Evolutionary conservation across 2,329 filamentous ascomycete species (phyloP).

Genomic region (Fusarium pseudoanthophilum): DNA sequence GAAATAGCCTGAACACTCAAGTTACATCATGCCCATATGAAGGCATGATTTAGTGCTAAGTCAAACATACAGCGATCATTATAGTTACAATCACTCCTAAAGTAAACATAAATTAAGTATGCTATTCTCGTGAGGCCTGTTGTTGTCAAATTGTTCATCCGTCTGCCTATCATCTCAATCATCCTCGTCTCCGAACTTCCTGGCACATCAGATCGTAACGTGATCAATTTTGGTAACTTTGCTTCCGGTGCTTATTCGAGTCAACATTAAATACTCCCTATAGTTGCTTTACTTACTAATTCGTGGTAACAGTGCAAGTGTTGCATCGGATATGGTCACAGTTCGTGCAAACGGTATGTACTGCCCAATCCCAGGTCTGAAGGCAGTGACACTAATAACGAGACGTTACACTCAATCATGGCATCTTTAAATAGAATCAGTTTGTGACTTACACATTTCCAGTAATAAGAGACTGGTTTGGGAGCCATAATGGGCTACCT

Average conservation of each 20-base stretch:
- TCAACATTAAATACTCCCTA: not conserved
- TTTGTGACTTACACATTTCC: slow-evolving; percentile 1
- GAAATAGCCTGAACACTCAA: too few relatives aligned
- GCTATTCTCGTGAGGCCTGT: not conserved
- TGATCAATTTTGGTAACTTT: not conserved
- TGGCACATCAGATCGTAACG: not conserved
- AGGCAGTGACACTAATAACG: not conserved
- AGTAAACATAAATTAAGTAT: not conserved
- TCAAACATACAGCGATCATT: not conserved
- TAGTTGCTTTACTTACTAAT: not conserved
- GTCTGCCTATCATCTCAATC: not conserved
- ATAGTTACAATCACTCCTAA: not conserved
- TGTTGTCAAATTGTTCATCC: not conserved
- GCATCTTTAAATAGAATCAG: rapidly evolving
- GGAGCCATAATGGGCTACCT: not conserved
- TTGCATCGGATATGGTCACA: slow-evolving; percentile 7
- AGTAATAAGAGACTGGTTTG: not conserved
- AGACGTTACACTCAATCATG: not conserved
- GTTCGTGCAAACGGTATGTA: not conserved
- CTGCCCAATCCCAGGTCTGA: not conserved
- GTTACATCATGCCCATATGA: not conserved
- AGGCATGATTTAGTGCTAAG: not conserved
- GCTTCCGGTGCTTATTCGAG: not conserved
- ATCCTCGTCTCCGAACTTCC: not conserved
- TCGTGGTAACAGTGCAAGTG: not conserved